A percentile compares a stretch with the other conserved stretches of the same genome.
phyloP scores from a whole-genome alignment of 2,329 filamentous ascomycete species.

The Arthrocladium fulminans region DNA sequence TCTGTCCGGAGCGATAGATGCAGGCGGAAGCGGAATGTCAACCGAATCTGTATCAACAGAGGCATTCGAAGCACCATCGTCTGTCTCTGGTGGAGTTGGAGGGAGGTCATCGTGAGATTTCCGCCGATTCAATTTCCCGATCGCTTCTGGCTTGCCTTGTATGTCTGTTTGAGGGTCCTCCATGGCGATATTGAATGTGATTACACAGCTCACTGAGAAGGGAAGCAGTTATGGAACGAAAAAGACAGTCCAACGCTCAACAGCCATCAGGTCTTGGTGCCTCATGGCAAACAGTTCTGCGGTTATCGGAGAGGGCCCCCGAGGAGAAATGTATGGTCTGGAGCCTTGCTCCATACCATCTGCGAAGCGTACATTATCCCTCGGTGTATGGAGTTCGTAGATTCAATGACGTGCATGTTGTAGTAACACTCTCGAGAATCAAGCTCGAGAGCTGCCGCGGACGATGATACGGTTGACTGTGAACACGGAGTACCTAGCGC shows the following conservation, averaged over 20 bases:
- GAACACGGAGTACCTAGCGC: background rate
- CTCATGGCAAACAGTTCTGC: background rate
- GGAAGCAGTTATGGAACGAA: background rate
- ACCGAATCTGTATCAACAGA: constrained; percentile 11
- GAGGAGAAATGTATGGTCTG: constrained; percentile 5
- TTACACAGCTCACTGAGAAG: too few species aligned
- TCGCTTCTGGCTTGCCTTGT: constrained; percentile 10
- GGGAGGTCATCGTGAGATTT: constrained; percentile 13
- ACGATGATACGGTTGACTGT: background rate
- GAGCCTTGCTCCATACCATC: background rate
- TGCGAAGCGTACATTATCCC: background rate
- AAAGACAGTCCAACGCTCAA: background rate
- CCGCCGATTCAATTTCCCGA: constrained; percentile 10
- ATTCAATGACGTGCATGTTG: constrained; percentile 1
- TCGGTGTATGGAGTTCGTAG: background rate
- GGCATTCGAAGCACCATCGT: constrained; percentile 17
- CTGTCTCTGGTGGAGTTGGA: constrained; percentile 21
- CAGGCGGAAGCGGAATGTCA: constrained; percentile 63
- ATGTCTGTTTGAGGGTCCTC: constrained; percentile 12
- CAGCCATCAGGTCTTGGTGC: background rate
- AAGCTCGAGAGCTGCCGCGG: background rate
- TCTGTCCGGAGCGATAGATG: constrained; percentile 45
- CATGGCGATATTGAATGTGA: constrained; percentile 9
- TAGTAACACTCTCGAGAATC: background rate
- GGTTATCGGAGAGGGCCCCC: background rate